Evolutionary conservation across 495 filamentous ascomycete species (phyloP).

Genomic region (Hyaloscypha variabilis): DNA sequence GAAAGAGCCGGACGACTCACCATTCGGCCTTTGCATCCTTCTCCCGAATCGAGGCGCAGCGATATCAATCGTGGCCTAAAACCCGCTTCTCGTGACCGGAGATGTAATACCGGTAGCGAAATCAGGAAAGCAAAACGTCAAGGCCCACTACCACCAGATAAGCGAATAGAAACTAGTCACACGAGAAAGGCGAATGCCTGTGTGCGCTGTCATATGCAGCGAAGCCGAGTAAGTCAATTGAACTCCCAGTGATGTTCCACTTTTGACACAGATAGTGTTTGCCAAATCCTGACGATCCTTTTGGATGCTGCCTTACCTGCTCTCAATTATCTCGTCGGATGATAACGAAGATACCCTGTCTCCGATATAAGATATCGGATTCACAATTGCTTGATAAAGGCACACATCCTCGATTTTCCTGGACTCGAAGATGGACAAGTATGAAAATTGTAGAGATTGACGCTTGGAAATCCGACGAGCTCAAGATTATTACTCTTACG

Average conservation of each 20-base stretch:
- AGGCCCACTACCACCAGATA: too few relatives aligned
- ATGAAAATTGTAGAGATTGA: conserved; percentile 28
- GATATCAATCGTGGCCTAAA: too few relatives aligned
- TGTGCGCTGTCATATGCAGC: neutral
- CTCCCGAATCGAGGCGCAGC: too few relatives aligned
- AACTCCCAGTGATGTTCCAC: too few relatives aligned
- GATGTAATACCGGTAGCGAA: too few relatives aligned
- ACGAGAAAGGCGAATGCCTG: neutral
- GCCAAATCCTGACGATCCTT: neutral
- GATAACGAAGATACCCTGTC: neutral
- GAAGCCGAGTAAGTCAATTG: neutral
- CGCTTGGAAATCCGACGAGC: conserved; percentile 19
- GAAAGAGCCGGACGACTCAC: too few relatives aligned
- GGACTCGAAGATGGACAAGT: conserved; percentile 26
- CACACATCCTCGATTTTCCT: conserved; percentile 7
- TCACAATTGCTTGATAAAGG: conserved; percentile 17
- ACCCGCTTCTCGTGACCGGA: too few relatives aligned
- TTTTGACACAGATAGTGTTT: too few relatives aligned
- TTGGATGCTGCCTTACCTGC: neutral
- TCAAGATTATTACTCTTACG: conserved; percentile 20
- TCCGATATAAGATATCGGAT: conserved; percentile 24
- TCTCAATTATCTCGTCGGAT: neutral
- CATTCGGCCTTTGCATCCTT: too few relatives aligned
- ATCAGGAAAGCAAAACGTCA: too few relatives aligned
- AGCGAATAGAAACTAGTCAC: neutral